Conservation (phyloP, 495 filamentous ascomycete species). For the Penicillium arizonense region DNA sequence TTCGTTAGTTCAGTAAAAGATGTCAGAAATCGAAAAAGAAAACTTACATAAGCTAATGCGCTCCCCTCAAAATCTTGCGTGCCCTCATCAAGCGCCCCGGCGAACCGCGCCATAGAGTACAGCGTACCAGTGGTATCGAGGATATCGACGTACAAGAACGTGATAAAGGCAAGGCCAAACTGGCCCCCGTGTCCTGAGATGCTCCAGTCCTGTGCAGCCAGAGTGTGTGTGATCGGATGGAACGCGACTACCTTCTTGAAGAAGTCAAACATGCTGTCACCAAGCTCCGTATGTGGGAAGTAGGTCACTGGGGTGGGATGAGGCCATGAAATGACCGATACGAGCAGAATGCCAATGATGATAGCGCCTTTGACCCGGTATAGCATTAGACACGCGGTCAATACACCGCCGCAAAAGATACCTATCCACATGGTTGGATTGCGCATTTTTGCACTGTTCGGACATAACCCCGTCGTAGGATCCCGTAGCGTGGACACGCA, state of each 20-base stretch:
- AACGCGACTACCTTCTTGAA: constrained; percentile 82
- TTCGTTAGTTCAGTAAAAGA: no score
- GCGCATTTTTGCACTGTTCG: constrained; percentile 61
- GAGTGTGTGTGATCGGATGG: constrained; percentile 64
- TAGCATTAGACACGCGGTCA: constrained; percentile 75
- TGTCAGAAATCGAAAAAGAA: no score
- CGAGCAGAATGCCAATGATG: constrained; percentile 74
- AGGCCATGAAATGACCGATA: constrained; percentile 84
- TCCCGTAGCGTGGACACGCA: constrained; percentile 43
- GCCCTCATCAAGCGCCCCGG: constrained; percentile 66
- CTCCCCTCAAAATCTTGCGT: constrained; percentile 79
- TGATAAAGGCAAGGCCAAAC: constrained; percentile 76
- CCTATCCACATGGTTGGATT: constrained; percentile 79
- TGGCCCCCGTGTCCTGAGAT: constrained; percentile 60
- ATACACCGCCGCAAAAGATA: constrained; percentile 76
- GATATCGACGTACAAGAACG: constrained; percentile 81
- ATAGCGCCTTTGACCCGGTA: constrained; percentile 81
- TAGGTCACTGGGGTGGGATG: constrained; percentile 71
- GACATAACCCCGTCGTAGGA: constrained; percentile 47
- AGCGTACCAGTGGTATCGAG: constrained; percentile 72
- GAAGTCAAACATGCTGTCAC: constrained; percentile 69
- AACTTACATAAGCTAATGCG: constrained; percentile 72
- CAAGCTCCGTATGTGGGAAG: constrained; percentile 68
- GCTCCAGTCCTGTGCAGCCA: constrained; percentile 68
- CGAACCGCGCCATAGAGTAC: constrained; percentile 81